Evolutionary conservation across 768 basidiomycete genomes (phyloP), one percentile per base, ranked within the genome.

Genomic region (Mycena crocata): DNA sequence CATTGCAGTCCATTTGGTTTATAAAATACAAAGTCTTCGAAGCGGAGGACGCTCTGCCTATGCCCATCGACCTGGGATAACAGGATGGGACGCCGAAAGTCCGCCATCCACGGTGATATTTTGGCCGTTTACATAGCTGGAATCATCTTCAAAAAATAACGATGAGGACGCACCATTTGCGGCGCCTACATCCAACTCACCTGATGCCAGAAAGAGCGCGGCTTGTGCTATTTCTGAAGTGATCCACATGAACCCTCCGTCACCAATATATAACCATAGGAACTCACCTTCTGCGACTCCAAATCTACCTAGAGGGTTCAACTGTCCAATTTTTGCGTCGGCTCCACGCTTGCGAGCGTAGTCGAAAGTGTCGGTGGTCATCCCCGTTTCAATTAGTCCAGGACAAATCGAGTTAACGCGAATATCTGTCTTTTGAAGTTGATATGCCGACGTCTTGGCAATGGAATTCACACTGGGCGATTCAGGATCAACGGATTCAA

Each of bases 41-140:
- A 24, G 23, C 35, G 21, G 32, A 8, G 31, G 26, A 24, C 28
- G n/a, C n/a, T 57, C n/a, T n/a, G n/a, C n/a, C 81, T 71, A 93
- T n/a, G 82, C 84, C 86, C 87, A 87, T 74, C 89, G 86, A 1
- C 94, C 94, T 5, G 93, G 92, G 9, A 92, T 80, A 10, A 94
- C 90, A 7, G 94, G 95, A 72, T 89, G 87, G 0, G 93, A 94
- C 28, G 90, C 82, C 14, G 92, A 90, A 64, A 97, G 77, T 1
- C 94, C 96, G 9, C 96, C 96, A 71, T 97, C 96, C 32, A 95
- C 91, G 0, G 91, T 90, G 32, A 94, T 85, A 72, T 90, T 91
- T 73, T 96, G 93, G 19, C 94, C 96, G 74, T 96, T 98, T 61
- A 98, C 89, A 77, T 95, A 96, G 78, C 94, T 95, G 1, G 94